phyloP scores from a whole-genome alignment of 2,329 filamentous ascomycete genomes.

The Paecilomyces variotii region DNA sequence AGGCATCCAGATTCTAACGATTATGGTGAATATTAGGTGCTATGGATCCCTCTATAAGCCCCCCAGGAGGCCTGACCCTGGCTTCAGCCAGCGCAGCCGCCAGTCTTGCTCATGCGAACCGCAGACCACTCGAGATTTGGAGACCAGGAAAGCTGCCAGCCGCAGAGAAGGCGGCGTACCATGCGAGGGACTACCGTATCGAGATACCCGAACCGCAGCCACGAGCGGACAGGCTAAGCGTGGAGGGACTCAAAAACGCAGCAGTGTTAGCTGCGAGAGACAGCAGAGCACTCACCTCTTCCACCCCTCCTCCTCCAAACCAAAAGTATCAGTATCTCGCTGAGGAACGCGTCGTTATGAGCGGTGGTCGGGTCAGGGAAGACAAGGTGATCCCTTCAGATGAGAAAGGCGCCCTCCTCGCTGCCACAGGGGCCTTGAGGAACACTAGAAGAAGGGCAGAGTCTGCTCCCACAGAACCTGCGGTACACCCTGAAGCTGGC shows the following conservation, averaged over 20 bases:
- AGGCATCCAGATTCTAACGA: neutral
- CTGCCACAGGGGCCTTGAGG: slow-evolving; percentile 70
- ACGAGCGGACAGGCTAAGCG: slow-evolving; percentile 46
- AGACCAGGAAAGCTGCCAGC: slow-evolving; percentile 55
- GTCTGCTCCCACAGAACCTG: slow-evolving; percentile 48
- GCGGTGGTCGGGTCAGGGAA: slow-evolving; percentile 40
- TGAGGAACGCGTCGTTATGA: slow-evolving; percentile 46
- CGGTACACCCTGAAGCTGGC: slow-evolving; percentile 42
- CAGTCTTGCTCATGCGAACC: slow-evolving; percentile 61
- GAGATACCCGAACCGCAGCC: slow-evolving; percentile 11
- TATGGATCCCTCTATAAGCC: slow-evolving; percentile 17
- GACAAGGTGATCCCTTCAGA: slow-evolving; percentile 40
- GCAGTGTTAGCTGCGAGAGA: slow-evolving; percentile 54
- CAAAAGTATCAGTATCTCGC: slow-evolving; percentile 32
- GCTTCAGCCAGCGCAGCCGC: slow-evolving; percentile 67
- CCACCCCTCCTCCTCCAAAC: slow-evolving; percentile 6
- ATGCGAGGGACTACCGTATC: slow-evolving; percentile 52
- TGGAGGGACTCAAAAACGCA: slow-evolving; percentile 63
- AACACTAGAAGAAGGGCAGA: slow-evolving; percentile 53
- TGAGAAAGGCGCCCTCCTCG: slow-evolving; percentile 59
- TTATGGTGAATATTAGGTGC: neutral
- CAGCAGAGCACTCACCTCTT: slow-evolving; percentile 8
- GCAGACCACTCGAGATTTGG: slow-evolving; percentile 57
- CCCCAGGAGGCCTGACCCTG: slow-evolving; percentile 44
- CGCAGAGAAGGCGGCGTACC: slow-evolving; percentile 51